Conservation (phyloP, 768 basidiomycete species). For the Rhizopogon vesiculosus region DNA sequence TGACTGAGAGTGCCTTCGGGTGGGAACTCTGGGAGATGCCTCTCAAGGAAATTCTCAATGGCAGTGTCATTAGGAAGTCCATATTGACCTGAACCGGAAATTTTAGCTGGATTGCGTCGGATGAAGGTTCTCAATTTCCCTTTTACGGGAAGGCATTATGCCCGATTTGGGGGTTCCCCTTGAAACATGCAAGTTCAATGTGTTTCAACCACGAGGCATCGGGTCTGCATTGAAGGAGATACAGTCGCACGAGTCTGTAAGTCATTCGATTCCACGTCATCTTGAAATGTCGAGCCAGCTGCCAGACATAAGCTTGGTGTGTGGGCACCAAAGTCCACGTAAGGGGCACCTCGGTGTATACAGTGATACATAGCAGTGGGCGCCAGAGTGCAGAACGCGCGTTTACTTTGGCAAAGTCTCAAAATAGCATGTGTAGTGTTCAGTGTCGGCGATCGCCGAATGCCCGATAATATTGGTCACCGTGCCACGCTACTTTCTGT, state of each 20-base stretch:
- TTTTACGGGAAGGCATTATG: constrained; percentile 11
- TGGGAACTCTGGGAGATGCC: constrained; percentile 12
- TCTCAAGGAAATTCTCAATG: constrained; percentile 16
- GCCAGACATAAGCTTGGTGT: neutral
- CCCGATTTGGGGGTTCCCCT: neutral
- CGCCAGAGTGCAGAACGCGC: neutral
- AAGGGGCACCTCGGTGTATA: neutral
- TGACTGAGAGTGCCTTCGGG: constrained; percentile 3
- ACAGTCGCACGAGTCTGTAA: neutral
- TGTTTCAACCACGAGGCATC: neutral
- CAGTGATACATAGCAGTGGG: neutral
- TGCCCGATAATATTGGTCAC: no score
- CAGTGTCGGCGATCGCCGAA: neutral
- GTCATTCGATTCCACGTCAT: neutral
- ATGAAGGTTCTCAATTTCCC: constrained; percentile 10
- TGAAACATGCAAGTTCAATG: neutral
- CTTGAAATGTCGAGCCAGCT: neutral
- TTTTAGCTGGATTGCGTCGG: constrained; percentile 13
- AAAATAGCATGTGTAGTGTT: constrained; percentile 1
- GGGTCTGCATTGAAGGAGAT: neutral
- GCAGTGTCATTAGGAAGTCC: constrained; percentile 12
- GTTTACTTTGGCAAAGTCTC: neutral
- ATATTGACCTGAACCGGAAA: constrained; percentile 16
- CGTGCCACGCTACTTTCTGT: no score
- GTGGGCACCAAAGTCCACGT: neutral